Evolutionary conservation across 345 rosid genomes (phyloP).

Genomic region (Heritiera fomes): DNA sequence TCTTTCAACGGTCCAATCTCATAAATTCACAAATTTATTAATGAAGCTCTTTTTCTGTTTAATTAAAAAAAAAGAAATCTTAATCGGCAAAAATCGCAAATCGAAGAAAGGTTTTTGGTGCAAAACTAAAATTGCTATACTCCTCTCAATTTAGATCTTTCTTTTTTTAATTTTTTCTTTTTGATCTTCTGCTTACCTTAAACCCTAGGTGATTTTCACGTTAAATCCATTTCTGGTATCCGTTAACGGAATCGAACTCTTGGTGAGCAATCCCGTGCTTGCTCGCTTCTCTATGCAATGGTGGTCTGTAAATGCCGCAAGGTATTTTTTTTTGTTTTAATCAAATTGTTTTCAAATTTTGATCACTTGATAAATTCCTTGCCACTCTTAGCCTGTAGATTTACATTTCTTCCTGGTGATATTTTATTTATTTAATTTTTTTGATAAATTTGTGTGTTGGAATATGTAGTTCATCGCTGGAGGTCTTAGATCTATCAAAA

Average conservation of each 20-base stretch:
- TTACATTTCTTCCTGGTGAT: neutral
- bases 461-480: neutral
- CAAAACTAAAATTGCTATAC: neutral
- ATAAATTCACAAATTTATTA: neutral
- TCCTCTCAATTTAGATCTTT: constrained; percentile 1
- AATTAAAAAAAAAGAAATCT: neutral
- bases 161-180: neutral
- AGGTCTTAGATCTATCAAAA: constrained; percentile 25
- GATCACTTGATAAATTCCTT: neutral
- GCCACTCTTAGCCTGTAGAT: neutral
- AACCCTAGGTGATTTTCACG: constrained; percentile 26
- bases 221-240: neutral
- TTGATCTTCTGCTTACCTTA: constrained; percentile 20
- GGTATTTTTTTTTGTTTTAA: constrained; percentile 35
- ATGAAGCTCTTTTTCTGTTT: neutral
- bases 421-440: neutral
- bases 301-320: constrained; percentile 96
- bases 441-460: neutral
- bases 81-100: neutral
- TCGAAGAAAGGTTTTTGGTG: neutral
- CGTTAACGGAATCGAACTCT: constrained; percentile 16
- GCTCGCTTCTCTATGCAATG: constrained; percentile 45
- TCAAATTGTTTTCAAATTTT: neutral
- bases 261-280: constrained; percentile 23
- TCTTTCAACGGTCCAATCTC: neutral